Evolutionary conservation across 176 grass and related monocot genomes (phyloP), one percentile per base, ranked within the genome.

Genomic region (Lolium rigidum): DNA sequence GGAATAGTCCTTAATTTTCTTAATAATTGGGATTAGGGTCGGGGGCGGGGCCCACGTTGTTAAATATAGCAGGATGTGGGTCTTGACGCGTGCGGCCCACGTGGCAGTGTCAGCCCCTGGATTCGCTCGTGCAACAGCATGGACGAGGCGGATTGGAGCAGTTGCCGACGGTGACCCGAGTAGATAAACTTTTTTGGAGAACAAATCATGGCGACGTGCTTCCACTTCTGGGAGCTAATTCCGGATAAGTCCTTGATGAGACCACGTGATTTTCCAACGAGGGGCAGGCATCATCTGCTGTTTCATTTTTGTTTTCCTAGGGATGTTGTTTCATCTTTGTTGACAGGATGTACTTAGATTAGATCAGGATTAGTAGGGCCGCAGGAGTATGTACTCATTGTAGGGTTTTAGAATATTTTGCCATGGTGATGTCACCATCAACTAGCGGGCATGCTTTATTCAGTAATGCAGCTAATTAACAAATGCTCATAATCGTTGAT

Each of bases 41-140:
- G 9, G 15, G 11, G 48, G 47, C 13, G 76, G 68, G 41, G 41
- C 25, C 82, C 69, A 9, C 17, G 3, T 8, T 2, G 69, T 59
- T 85, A 67, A 89, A 65, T 59, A 85, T 25, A 46, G 37, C 67
- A 5, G 22, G n/a, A 38, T 13, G 69, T 38, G 49, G 77, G 49
- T 3, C 82, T 37, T 2, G n/a, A 12, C 69, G 16, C 12, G 3
- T 10, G 51, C 2, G 37, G 28, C 84, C 85, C 93, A 94, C 85
- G 90, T 95, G 81, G 49, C 38, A 7, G 83, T 90, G 78, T 58
- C 38, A 20, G 18, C 50, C 15, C 86, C 61, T 78, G 61, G 88
- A 92, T 92, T 92, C 80, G 83, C 75, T 86, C 86, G 83, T 84
- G 86, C 69, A 54, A 21, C 44, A 7, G 35, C 85, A 85, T 78